Base-by-base conservation (phyloP, 2,329 filamentous ascomycete species). In the Lasiodiplodia sp. region DNA sequence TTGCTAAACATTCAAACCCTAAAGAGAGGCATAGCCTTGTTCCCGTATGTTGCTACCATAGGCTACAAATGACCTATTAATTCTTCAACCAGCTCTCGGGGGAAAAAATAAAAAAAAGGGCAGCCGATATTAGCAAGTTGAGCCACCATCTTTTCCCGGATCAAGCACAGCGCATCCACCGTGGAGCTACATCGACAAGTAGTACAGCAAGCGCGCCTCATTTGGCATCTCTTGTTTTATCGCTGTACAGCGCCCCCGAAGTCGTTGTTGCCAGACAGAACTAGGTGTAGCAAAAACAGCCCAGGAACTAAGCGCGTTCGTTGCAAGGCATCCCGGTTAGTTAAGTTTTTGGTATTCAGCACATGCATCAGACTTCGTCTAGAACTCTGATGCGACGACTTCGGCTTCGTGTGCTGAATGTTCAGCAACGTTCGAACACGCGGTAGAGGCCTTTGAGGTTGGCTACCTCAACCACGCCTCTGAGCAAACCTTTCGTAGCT, bases 391-490 rank as follows among this genome's bases (percentile, higher is more conserved):
- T 47, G 44, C 44, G 44, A 21, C 3, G 10, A 3, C 21, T 25
- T 34, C 21, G 21, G 2, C 7, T 21, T 55, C 18, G 8, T 47
- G 44, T 21, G 40, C 7, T 21, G 12, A 4, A 10, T 21, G 44
- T 11, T 87, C 79, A 98, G 79, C 96, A 98, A 67, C 96, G 85
- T 81, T 99, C 96, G 84, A 99, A 99, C 2, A 98, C 94, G 56
- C 92, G 85, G 79, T 99, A 99, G 69, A 99, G 78, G 0, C 94
- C 94, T 79, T 97, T 98, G 69, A 98, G 80, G 81, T 96, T 93
- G 2, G 96, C 95, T 60, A 97, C 89, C 80, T 99, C 95, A 57
- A 97, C 82, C 12, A 97, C 88, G 0, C 89, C 91, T 63, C 89
- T 88, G 81, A 96, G 87, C 74, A 98, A 81, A 5, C 86, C 85